These are phyloP conservation scores for Clavispora carvajalis DNA, from an alignment of 805 yeast genomes.

Conservation along the genomic window DNA sequence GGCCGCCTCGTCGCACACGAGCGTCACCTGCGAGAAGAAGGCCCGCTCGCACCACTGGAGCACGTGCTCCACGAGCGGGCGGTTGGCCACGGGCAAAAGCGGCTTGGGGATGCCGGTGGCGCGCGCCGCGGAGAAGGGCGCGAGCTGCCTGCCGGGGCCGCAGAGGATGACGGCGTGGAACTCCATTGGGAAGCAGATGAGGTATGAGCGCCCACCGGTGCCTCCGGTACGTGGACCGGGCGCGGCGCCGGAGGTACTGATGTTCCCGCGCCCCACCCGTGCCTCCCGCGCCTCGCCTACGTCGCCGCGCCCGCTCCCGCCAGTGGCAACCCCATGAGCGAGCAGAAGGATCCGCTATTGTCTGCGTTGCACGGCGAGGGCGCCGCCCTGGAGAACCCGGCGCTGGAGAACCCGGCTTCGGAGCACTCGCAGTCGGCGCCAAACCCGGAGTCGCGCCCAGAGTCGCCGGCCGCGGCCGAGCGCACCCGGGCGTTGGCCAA, in stretches of 20 bases:
- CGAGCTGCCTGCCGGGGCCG: slow-evolving; percentile 71
- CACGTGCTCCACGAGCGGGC: slow-evolving; percentile 82
- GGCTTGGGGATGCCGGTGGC: slow-evolving; percentile 76
- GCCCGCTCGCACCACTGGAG: slow-evolving; percentile 92
- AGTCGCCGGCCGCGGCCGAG: slow-evolving; percentile 50
- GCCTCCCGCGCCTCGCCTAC: background rate
- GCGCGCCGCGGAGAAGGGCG: slow-evolving; percentile 64
- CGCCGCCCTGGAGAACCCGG: no score
- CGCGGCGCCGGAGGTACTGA: slow-evolving; percentile 1
- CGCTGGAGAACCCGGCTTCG: no score
- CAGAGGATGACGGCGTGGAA: slow-evolving; percentile 88
- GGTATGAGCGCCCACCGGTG: slow-evolving; percentile 4
- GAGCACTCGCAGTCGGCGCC: no score
- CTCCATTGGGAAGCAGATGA: slow-evolving; percentile 53
- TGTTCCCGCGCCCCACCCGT: background rate
- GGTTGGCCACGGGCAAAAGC: slow-evolving; percentile 81
- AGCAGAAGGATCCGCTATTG: slow-evolving; percentile 72
- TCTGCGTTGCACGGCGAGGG: slow-evolving; percentile 50
- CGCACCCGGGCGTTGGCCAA: slow-evolving; percentile 72
- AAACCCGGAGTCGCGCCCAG: no score
- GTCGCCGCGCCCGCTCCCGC: no score
- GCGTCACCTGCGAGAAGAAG: slow-evolving; percentile 62
- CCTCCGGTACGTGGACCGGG: background rate
- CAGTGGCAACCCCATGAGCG: slow-evolving; percentile 32
- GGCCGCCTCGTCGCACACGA: slow-evolving; percentile 51